Percentiles rank a stretch among this genome's conserved stretches.
Conservation (phyloP, 257 asterid species). For the Cinchona pubescens region DNA sequence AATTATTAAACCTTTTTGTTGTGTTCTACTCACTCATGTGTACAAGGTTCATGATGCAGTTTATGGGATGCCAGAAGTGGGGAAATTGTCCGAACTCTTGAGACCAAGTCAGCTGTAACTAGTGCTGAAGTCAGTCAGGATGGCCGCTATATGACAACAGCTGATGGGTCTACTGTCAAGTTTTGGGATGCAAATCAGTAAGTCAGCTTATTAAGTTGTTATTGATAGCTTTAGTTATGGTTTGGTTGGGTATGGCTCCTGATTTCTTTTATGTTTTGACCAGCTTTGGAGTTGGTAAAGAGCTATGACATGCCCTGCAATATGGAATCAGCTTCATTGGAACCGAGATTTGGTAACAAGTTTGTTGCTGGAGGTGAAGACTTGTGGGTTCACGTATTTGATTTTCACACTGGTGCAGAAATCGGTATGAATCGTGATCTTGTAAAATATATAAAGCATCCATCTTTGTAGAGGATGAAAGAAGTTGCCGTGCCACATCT, state of each 20-base stretch:
- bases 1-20: neutral
- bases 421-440: conserved; percentile 46
- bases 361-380: conserved; percentile 97
- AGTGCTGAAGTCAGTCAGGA: conserved; percentile 99
- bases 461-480: neutral
- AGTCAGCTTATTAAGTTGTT: conserved; percentile 19
- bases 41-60: conserved; percentile 36
- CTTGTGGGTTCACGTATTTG: conserved; percentile 90
- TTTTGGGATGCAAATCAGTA: conserved; percentile 99
- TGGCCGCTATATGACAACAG: conserved; percentile 89
- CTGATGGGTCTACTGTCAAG: conserved; percentile 81
- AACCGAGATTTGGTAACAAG: conserved; percentile 81
- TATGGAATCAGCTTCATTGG: conserved; percentile 89
- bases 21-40: neutral
- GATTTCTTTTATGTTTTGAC: conserved; percentile 10
- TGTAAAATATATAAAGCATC: neutral
- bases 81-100: conserved; percentile 76
- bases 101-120: conserved; percentile 78
- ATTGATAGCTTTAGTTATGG: neutral
- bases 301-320: conserved; percentile 82
- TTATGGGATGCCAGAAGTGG: conserved; percentile 98
- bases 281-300: conserved; percentile 90
- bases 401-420: conserved; percentile 83
- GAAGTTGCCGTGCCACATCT: no score
- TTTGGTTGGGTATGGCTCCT: conserved; percentile 1